A percentile compares a stretch with the other conserved stretches of the same genome.
Conservation (phyloP, 2,329 filamentous ascomycete genomes). For the Xylariaceae sp. region DNA sequence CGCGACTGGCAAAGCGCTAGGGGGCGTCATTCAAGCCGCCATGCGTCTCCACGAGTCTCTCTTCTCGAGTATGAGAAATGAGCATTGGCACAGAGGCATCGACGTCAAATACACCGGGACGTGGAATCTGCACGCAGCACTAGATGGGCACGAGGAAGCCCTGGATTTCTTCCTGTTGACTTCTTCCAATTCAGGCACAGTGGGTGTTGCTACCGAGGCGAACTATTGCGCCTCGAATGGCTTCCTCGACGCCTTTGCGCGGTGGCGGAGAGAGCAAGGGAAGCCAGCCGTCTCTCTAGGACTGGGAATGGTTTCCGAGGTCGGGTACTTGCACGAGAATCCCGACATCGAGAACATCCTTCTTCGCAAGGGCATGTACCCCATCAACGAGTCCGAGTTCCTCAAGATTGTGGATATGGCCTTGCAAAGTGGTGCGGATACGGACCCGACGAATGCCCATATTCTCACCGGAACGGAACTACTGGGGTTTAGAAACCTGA, state of each 20-base stretch:
- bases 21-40: conserved; percentile 18
- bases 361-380: conserved; percentile 13
- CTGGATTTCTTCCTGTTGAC: conserved; percentile 27
- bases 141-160: conserved; percentile 7
- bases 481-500: conserved; percentile 6
- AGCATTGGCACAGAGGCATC: conserved; percentile 18
- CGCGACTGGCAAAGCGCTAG: conserved; percentile 4
- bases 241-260: conserved; percentile 27
- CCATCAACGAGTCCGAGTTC: conserved; percentile 16
- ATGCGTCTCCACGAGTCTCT: conserved; percentile 27
- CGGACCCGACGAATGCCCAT: conserved; percentile 2
- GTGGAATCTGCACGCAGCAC: conserved; percentile 17
- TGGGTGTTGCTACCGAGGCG: conserved; percentile 24
- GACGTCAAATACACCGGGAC: conserved; percentile 15
- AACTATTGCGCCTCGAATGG: conserved; percentile 32
- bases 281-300: conserved; percentile 18
- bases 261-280: conserved; percentile 18
- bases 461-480: conserved; percentile 17
- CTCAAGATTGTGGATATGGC: conserved; percentile 19
- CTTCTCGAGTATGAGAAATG: conserved; percentile 17
- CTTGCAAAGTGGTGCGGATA: conserved; percentile 7
- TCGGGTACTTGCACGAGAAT: conserved; percentile 26
- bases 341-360: conserved; percentile 14
- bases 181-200: conserved; percentile 19
- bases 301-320: conserved; percentile 27